Evolutionary conservation across 2,329 filamentous ascomycete species (phyloP).

Genomic region (Raffaelea arxii): DNA sequence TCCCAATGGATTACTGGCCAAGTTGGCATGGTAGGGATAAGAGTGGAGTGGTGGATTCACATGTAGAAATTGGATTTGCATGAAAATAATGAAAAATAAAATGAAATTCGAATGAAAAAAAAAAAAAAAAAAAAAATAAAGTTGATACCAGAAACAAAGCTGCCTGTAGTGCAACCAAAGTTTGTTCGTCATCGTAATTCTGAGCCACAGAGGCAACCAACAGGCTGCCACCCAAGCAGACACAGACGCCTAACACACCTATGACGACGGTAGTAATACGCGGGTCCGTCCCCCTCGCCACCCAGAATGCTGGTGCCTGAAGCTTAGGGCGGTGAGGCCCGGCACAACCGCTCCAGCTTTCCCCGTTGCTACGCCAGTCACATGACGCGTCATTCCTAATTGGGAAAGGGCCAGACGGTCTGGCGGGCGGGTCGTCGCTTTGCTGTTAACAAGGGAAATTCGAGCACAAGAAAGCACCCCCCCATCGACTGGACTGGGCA

Average conservation of each 20-base stretch:
- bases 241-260: too few species aligned
- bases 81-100: background rate
- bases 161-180: too few species aligned
- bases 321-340: background rate
- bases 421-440: constrained; percentile 2
- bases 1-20: constrained; percentile 47
- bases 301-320: constrained; percentile 3
- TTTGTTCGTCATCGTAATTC: too few species aligned
- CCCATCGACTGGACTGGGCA: background rate
- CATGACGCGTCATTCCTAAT: constrained; percentile 9
- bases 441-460: constrained; percentile 4
- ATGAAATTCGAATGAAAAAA: too few species aligned
- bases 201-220: too few species aligned
- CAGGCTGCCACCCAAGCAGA: too few species aligned
- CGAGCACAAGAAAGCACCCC: background rate
- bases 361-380: constrained; percentile 3
- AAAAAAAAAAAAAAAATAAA: too few species aligned
- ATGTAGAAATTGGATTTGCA: background rate
- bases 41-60: background rate
- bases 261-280: too few species aligned
- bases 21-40: constrained; percentile 51
- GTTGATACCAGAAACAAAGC: too few species aligned
- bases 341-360: background rate
- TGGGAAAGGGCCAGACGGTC: background rate
- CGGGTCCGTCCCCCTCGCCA: too few species aligned